Evolutionary conservation across 2,329 filamentous ascomycete genomes (phyloP), one percentile per base, ranked within the genome.

Genomic region (Fusarium nisikadoi): DNA sequence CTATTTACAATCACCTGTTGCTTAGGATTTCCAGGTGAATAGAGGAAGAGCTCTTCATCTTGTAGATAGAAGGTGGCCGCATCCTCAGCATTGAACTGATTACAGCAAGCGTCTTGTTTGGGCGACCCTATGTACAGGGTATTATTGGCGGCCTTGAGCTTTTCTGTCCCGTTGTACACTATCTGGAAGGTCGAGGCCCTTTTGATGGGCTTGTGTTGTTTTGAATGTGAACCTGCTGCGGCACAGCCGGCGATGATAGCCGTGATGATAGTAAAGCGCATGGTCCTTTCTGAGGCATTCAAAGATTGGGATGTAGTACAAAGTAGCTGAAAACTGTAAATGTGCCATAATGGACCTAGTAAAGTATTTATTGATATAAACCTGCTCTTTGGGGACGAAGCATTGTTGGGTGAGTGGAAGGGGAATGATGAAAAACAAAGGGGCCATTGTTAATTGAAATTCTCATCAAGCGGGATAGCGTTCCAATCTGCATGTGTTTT

Each of bases 1-100:
- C 23, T n/a, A 3, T 29, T 35, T 5, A 61, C 31, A 38, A n/a
- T 25, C 5, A 61, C 50, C 10, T 38, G 58, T 16, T 61, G 58
- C n/a, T 45, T 56, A 13, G 58, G 50, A 16, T 46, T 61, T 20
- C 58, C 58, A 4, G 58, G 58, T 16, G 58, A 61, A 14, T 61
- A 61, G 16, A 61, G 58, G 8, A 46, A 57, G 17, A 61, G 69
- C 33, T 46, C 33, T 6, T 43, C 10, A 8, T 39, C n/a, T 41
- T 56, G 11, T 11, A 61, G 6, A 4, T 36, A 45, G 33, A 61
- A 56, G 31, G 58, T 56, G 6, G 58, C 50, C 20, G 58, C 36
- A 57, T 61, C 58, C 31, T 61, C 50, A 8, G 39, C 58, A 23
- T 56, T 33, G 9, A 56, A 9, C 23, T 61, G 58, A 33, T 61